These are phyloP conservation scores for Calonectria ilicicola DNA, from an alignment of 2,329 filamentous ascomycete species.

Conservation along the genomic window DNA sequence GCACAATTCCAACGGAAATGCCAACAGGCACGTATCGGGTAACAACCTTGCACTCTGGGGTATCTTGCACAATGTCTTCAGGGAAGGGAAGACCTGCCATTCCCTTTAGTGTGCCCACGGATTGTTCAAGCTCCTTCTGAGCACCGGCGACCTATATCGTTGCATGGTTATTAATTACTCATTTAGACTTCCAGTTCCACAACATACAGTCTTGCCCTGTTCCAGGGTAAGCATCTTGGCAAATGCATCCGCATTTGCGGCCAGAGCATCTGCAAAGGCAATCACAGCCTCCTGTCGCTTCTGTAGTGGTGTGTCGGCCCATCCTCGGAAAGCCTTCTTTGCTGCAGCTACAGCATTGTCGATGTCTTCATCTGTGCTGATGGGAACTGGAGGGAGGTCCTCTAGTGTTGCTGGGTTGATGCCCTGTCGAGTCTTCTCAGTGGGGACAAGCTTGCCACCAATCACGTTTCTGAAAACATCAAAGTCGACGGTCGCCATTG, in stretches of 20 bases:
- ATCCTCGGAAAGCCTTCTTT: conserved; percentile 58
- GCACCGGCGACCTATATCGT: not conserved
- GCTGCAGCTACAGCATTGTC: conserved; percentile 62
- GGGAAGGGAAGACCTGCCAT: conserved; percentile 14
- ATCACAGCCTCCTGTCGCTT: conserved; percentile 44
- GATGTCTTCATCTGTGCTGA: conserved; percentile 61
- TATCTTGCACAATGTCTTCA: conserved; percentile 15
- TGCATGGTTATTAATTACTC: not conserved
- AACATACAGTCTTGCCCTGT: conserved; percentile 22
- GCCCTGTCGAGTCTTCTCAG: conserved; percentile 57
- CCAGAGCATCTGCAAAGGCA: conserved; percentile 17
- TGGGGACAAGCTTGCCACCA: conserved; percentile 55
- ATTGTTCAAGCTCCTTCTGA: not conserved
- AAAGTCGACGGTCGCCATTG: conserved; percentile 9
- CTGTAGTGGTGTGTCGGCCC: conserved; percentile 52
- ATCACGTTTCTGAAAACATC: conserved; percentile 59
- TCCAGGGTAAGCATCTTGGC: conserved; percentile 19
- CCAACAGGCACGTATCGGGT: conserved; percentile 19
- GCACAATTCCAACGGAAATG: conserved; percentile 19
- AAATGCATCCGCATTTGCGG: conserved; percentile 25
- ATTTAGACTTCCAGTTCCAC: too few relatives aligned
- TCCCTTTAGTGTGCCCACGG: not conserved
- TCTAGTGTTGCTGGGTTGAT: conserved; percentile 64
- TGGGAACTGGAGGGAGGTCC: conserved; percentile 62
- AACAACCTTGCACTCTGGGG: not conserved